Conservation (phyloP, 2,329 filamentous ascomycete genomes). For the Penicillium glabrum region DNA sequence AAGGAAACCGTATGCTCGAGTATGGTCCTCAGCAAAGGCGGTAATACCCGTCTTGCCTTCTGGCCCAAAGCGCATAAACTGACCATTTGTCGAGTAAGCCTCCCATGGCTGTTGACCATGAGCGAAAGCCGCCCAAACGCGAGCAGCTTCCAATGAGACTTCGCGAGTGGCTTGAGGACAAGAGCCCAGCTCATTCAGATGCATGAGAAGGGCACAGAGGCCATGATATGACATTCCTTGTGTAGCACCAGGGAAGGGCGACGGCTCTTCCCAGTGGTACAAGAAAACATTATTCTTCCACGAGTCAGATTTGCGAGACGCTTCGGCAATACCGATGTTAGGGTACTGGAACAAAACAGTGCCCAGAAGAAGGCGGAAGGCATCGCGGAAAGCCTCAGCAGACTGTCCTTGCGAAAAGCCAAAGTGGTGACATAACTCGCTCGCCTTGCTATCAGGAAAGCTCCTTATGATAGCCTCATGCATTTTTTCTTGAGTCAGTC, state of each 20-base stretch:
- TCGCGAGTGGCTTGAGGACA: constrained; percentile 4
- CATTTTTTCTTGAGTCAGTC: not conserved
- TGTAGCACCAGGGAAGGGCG: constrained; percentile 6
- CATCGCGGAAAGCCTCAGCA: constrained; percentile 2
- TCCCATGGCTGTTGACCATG: constrained; percentile 10
- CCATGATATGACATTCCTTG: constrained; percentile 9
- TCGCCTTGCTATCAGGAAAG: not conserved
- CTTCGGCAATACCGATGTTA: constrained; percentile 1
- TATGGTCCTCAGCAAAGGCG: not conserved
- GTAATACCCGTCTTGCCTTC: not conserved
- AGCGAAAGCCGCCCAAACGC: constrained; percentile 7
- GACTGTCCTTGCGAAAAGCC: constrained; percentile 2
- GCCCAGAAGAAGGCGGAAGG: constrained; percentile 6
- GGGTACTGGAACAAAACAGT: constrained; percentile 1
- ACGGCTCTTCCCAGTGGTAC: constrained; percentile 9
- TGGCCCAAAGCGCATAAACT: constrained; percentile 12
- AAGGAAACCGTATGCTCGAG: not conserved
- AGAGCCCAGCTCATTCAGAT: constrained; percentile 5
- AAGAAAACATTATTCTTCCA: constrained; percentile 3
- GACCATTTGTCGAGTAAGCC: not conserved
- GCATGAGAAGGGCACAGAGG: constrained; percentile 6
- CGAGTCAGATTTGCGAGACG: not conserved
- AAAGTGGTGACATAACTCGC: constrained; percentile 1
- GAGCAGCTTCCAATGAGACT: constrained; percentile 2
- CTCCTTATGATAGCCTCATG: not conserved